phyloP scores from a whole-genome alignment of 495 filamentous ascomycete genomes.

The Cudoniella acicularis region DNA sequence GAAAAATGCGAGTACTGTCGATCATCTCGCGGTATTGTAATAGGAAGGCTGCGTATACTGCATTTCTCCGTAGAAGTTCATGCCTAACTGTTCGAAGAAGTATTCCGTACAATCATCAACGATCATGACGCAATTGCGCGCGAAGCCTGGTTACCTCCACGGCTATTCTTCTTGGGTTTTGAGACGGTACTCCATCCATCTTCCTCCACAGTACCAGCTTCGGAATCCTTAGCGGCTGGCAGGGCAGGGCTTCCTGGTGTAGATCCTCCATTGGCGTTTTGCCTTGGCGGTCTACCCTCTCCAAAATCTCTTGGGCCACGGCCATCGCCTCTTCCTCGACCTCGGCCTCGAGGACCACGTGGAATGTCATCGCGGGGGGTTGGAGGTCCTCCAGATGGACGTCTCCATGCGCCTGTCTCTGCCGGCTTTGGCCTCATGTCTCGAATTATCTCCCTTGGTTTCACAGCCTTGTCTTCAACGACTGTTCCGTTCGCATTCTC shows the following conservation, averaged over 20 bases:
- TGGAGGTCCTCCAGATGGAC: constrained; percentile 38
- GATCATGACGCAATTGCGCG: constrained; percentile 27
- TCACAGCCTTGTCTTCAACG: constrained; percentile 37
- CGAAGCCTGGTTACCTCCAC: constrained; percentile 30
- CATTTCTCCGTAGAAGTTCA: neutral
- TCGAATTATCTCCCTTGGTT: constrained; percentile 40
- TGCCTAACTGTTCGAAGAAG: neutral
- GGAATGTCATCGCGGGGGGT: constrained; percentile 23
- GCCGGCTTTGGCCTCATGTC: constrained; percentile 33
- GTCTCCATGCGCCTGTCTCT: constrained; percentile 51
- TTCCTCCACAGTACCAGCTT: constrained; percentile 47
- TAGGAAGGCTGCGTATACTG: constrained; percentile 12
- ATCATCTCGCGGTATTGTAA: constrained; percentile 16
- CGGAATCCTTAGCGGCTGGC: constrained; percentile 32
- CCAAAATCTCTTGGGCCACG: constrained; percentile 35
- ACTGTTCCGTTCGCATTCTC: constrained; percentile 31
- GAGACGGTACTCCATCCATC: constrained; percentile 78
- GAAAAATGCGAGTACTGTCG: constrained; percentile 5
- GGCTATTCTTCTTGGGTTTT: constrained; percentile 47
- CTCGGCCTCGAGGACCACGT: constrained; percentile 33
- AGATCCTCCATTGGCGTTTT: constrained; percentile 40
- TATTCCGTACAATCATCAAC: constrained; percentile 13
- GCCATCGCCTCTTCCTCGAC: constrained; percentile 39
- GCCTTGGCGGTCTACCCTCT: constrained; percentile 29
- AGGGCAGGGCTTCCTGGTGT: constrained; percentile 28